Evolutionary conservation across 345 rosid species (phyloP).

Genomic region (Bretschneidera sinensis): DNA sequence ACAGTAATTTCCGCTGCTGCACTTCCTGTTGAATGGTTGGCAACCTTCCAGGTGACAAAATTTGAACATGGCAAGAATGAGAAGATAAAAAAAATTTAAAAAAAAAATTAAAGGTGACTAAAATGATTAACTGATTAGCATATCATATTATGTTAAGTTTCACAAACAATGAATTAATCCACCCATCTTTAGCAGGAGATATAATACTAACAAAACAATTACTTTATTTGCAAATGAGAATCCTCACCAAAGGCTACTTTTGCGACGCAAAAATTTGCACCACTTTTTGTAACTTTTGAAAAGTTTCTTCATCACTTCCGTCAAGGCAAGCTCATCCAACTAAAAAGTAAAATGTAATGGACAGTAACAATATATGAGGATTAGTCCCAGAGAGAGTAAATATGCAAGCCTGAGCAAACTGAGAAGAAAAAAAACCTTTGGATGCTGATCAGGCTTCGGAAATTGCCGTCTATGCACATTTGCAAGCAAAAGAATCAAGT

Average conservation of each 20-base stretch:
- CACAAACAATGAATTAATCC: background rate
- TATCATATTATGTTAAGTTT: too few species aligned
- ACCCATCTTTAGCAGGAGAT: too few species aligned
- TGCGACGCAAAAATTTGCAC: slow-evolving; percentile 66
- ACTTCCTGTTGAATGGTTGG: slow-evolving; percentile 95
- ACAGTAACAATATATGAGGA: slow-evolving; percentile 3
- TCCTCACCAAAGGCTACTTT: slow-evolving; percentile 65
- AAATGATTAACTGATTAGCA: too few species aligned
- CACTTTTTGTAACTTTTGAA: slow-evolving; percentile 60
- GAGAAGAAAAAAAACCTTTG: slow-evolving; percentile 35
- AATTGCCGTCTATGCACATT: slow-evolving; percentile 49
- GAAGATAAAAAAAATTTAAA: too few species aligned
- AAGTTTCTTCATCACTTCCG: slow-evolving; percentile 53
- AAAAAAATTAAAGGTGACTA: too few species aligned
- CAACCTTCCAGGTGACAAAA: slow-evolving; percentile 42
- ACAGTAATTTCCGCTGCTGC: slow-evolving; percentile 82
- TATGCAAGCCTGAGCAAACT: background rate
- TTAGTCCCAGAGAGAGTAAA: slow-evolving; percentile 7
- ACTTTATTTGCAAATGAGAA: slow-evolving; percentile 1
- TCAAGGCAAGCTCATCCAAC: slow-evolving; percentile 59
- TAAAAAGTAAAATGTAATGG: slow-evolving; percentile 13
- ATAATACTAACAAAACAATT: background rate
- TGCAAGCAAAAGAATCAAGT: slow-evolving; percentile 56
- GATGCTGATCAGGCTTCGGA: slow-evolving; percentile 48
- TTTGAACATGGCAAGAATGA: background rate